These are phyloP conservation scores for Hypoxylon rubiginosum DNA, from an alignment of 2,329 filamentous ascomycete genomes.

Conservation along the genomic window DNA sequence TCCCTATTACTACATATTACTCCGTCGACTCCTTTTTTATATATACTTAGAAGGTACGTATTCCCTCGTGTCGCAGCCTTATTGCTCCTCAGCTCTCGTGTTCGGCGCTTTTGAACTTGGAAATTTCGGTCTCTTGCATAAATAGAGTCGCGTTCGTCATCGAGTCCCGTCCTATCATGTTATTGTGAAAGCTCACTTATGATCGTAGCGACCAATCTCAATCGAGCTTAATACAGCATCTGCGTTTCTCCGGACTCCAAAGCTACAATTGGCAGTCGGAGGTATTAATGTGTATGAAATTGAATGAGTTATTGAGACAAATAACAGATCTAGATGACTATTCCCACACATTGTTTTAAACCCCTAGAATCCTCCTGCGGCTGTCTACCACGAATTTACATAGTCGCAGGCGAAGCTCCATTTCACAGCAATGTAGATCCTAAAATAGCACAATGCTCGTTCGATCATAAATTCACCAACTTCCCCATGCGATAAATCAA, in stretches of 20 bases:
- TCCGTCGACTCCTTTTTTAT: conserved; percentile 3
- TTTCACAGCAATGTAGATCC: conserved; percentile 13
- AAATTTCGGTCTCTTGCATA: conserved; percentile 27
- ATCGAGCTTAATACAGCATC: not conserved
- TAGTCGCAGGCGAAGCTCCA: conserved; percentile 12
- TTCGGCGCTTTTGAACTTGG: conserved; percentile 23
- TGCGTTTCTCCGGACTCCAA: not conserved
- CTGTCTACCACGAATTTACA: not conserved
- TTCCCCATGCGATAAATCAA: too few relatives aligned
- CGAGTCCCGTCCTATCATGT: conserved; percentile 14
- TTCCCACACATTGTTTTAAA: conserved; percentile 19
- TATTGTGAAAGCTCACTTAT: conserved; percentile 6
- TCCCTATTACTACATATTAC: conserved; percentile 6
- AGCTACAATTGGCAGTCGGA: not conserved
- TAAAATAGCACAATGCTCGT: conserved; percentile 29
- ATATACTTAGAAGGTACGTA: conserved; percentile 3
- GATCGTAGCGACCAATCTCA: not conserved
- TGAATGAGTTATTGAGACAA: conserved; percentile 18
- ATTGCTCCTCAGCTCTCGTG: conserved; percentile 24
- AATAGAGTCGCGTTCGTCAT: conserved; percentile 18
- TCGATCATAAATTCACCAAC: conserved; percentile 11
- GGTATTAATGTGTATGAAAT: not conserved
- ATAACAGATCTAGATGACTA: conserved; percentile 1
- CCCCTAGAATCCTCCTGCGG: conserved; percentile 13
- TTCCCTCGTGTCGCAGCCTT: conserved; percentile 6